Conservation (phyloP, 331 rosid species). For the Ulmus americana region DNA sequence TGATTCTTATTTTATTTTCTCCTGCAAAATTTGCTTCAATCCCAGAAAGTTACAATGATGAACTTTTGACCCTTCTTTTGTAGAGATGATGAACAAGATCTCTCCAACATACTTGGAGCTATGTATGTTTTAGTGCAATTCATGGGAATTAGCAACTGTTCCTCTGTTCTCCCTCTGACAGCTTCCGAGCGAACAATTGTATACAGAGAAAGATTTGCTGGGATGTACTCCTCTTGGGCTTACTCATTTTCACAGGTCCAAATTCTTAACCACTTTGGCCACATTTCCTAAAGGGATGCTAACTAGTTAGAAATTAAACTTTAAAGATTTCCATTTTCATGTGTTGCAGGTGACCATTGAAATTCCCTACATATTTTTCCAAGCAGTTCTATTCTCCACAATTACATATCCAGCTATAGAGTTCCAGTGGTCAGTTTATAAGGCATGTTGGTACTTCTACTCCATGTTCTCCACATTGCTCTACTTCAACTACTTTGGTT, state of each 20-base stretch:
- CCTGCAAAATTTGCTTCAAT: too few species aligned
- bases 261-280: background rate
- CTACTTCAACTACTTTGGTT: slow-evolving; percentile 45
- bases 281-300: background rate
- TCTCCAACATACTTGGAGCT: slow-evolving; percentile 19
- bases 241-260: slow-evolving; percentile 25
- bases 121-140: slow-evolving; percentile 12
- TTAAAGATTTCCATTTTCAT: background rate
- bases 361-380: slow-evolving; percentile 26
- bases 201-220: slow-evolving; percentile 26
- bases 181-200: slow-evolving; percentile 25
- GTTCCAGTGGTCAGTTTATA: slow-evolving; percentile 45
- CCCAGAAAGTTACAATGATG: background rate
- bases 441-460: slow-evolving; percentile 25
- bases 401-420: slow-evolving; percentile 33
- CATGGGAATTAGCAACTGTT: slow-evolving; percentile 22
- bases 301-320: background rate
- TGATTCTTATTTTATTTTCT: too few species aligned
- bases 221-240: slow-evolving; percentile 27
- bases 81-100: slow-evolving; percentile 11
- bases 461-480: slow-evolving; percentile 29
- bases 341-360: slow-evolving; percentile 29
- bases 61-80: background rate
- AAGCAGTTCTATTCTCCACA: slow-evolving; percentile 26
- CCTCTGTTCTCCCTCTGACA: slow-evolving; percentile 13